Conservation (phyloP, 805 yeast genomes). For the Cyberlindnera subsufficiens region DNA sequence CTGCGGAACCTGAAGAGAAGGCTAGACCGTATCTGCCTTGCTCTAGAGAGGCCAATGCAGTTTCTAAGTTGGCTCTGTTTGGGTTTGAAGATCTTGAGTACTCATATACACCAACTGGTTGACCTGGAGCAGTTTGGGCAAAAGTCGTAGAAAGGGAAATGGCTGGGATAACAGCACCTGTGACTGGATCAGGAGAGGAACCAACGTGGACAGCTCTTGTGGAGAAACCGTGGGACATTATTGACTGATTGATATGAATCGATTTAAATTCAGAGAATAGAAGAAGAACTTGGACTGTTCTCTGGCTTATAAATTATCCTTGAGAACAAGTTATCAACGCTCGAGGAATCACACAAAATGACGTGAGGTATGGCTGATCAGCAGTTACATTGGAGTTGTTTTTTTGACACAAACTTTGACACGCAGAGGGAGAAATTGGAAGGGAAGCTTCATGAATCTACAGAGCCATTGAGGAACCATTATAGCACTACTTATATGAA, state of each 20-base stretch:
- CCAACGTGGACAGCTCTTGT: constrained; percentile 86
- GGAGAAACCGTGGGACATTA: constrained; percentile 38
- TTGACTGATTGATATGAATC: neutral
- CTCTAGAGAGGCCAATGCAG: constrained; percentile 74
- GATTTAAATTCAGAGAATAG: too few relatives aligned
- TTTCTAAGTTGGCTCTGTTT: constrained; percentile 76
- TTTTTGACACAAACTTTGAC: too few relatives aligned
- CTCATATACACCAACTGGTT: constrained; percentile 74
- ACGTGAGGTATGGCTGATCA: too few relatives aligned
- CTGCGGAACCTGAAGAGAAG: constrained; percentile 80
- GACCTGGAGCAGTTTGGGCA: constrained; percentile 72
- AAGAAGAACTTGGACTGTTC: too few relatives aligned
- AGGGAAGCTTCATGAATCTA: too few relatives aligned
- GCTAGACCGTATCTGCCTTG: constrained; percentile 72
- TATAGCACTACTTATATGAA: too few relatives aligned
- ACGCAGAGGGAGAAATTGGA: too few relatives aligned
- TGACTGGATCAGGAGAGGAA: constrained; percentile 57
- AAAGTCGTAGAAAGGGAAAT: constrained; percentile 81
- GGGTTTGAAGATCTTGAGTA: constrained; percentile 85
- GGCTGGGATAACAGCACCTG: constrained; percentile 86
- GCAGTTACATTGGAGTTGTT: too few relatives aligned
- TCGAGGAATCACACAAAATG: too few relatives aligned
- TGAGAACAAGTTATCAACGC: too few relatives aligned
- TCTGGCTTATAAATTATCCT: too few relatives aligned
- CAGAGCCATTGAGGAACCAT: too few relatives aligned